Base-by-base conservation (phyloP, 208 protist species). In the Naegleria fowleri region DNA sequence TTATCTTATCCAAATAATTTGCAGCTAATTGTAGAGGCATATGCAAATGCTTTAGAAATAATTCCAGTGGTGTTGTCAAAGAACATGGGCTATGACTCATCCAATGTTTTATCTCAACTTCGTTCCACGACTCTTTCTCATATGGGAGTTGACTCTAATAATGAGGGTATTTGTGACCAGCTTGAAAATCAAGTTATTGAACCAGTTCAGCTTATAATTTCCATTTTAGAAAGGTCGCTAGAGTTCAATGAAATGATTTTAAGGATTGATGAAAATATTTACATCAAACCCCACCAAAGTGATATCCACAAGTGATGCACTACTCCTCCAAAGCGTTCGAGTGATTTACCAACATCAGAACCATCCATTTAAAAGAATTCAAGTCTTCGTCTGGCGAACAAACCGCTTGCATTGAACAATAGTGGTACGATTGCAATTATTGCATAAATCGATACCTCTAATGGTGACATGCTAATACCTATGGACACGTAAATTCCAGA, bases 191-290 rank as follows among this genome's bases (percentile, higher is more conserved):
- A 29, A 29, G n/a, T 88, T 5, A n/a, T 88, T n/a, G 85, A 88
- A 36, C 43, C 85, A 38, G 16, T 33, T 38, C 33, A 29, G 19
- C 1, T 88, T 0, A 58, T 88, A 22, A 5, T 29, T 16, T 40
- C 19, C 9, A 58, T 88, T n/a, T 22, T 88, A 19, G 43, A 88
- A 13, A 58, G 43, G 55, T 40, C 33, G 4, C 4, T 89, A 0
- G 86, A 67, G 3, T 39, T 41, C 38, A n/a, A 29, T 33, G 48
- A 89, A 89, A 15, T 29, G 15, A 89, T 89, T 67, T 29, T 89
- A 41, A 89, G 86, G 67, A 89, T 89, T 39, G 86, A 89, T 40
- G 15, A 67, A 89, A 89, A 89, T 40, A 67, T 89, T 22, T 67
- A 36, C 15, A 33, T 89, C 5, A 38, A 67, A 55, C 84, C 84